A percentile compares a stretch with the other conserved stretches of the same genome.
Evolutionary conservation across 306 rosid species (phyloP).

Genomic region (Lathyrus sativus): DNA sequence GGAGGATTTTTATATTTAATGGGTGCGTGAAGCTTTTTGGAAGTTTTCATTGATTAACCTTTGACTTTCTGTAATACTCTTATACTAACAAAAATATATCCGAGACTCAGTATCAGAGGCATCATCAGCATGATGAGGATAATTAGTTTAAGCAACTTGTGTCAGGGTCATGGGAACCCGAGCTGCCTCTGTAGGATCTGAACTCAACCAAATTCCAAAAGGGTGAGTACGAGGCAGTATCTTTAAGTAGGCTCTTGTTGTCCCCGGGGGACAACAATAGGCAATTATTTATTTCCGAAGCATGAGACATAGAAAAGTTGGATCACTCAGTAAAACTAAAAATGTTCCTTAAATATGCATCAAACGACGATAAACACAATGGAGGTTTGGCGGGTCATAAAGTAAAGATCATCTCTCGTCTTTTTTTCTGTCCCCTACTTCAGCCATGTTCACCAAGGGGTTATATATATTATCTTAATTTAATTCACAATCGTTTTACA

Average conservation of each 20-base stretch:
- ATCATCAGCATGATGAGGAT: constrained; percentile 19
- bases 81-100: neutral
- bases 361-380: constrained; percentile 11
- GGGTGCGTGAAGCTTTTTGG: neutral
- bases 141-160: constrained; percentile 15
- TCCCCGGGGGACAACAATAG: neutral
- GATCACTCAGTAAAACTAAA: constrained; percentile 36
- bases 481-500: neutral
- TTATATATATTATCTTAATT: too few species aligned
- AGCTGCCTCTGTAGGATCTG: constrained; percentile 11
- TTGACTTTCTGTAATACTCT: neutral
- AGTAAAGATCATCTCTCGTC: constrained; percentile 26
- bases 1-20: constrained; percentile 6
- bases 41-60: constrained; percentile 5
- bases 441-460: constrained; percentile 15
- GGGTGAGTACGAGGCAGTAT: constrained; percentile 17
- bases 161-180: constrained; percentile 17
- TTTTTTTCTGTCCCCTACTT: constrained; percentile 45
- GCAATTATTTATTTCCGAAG: neutral
- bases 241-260: neutral
- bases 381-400: neutral
- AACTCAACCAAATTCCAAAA: constrained; percentile 12
- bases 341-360: constrained; percentile 34
- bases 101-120: constrained; percentile 24
- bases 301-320: constrained; percentile 24